phyloP scores from a whole-genome alignment of 805 yeast genomes.

The Cyberlindnera japonica region DNA sequence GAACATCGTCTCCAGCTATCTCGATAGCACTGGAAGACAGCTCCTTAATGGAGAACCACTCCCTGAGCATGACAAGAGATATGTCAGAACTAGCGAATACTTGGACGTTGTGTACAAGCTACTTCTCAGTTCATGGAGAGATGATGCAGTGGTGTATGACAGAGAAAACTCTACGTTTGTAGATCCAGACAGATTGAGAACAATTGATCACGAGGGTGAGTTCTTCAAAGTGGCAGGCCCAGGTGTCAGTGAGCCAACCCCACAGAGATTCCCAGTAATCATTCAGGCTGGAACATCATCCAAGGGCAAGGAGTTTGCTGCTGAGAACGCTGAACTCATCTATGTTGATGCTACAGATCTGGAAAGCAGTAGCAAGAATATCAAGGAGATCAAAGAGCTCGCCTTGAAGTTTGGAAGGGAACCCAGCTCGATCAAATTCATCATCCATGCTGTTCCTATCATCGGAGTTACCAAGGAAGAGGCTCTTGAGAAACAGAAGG shows the following conservation, averaged over 20 bases:
- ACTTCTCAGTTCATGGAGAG: constrained; percentile 42
- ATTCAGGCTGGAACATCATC: constrained; percentile 44
- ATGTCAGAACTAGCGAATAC: constrained; percentile 41
- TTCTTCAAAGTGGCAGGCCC: constrained; percentile 38
- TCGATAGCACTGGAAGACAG: constrained; percentile 43
- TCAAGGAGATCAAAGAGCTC: constrained; percentile 30
- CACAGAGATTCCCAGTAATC: constrained; percentile 41
- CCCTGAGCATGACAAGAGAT: constrained; percentile 41
- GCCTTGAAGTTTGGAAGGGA: constrained; percentile 34
- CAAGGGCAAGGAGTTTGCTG: constrained; percentile 39
- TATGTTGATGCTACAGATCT: constrained; percentile 35
- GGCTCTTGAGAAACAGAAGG: constrained; percentile 37
- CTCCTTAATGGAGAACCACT: constrained; percentile 33
- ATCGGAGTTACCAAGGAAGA: constrained; percentile 40
- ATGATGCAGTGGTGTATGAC: constrained; percentile 33
- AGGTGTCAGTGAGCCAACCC: constrained; percentile 40
- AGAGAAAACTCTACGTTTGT: constrained; percentile 32
- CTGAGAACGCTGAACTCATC: constrained; percentile 40
- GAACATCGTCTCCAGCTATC: constrained; percentile 42
- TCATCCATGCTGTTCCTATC: constrained; percentile 35
- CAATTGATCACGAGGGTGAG: constrained; percentile 39
- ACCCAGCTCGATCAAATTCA: constrained; percentile 35
- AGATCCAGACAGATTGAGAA: constrained; percentile 38
- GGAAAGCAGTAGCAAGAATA: constrained; percentile 28
- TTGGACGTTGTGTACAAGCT: constrained; percentile 39